Evolutionary conservation across 805 yeast genomes (phyloP).

Genomic region (Candida koratica): DNA sequence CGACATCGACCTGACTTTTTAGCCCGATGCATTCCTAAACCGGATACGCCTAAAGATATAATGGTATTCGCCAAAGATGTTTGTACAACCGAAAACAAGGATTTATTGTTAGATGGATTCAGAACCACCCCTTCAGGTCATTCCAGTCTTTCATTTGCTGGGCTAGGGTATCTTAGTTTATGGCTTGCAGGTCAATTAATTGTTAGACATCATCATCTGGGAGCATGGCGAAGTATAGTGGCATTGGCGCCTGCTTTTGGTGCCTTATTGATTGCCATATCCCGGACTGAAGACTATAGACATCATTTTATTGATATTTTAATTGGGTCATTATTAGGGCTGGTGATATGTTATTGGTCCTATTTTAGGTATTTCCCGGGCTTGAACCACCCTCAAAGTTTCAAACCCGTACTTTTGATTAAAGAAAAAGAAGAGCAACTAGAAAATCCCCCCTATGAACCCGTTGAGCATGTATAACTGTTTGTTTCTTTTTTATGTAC

Average conservation of each 20-base stretch:
- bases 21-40: conserved; percentile 21
- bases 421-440: conserved; percentile 1
- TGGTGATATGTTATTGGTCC: conserved; percentile 26
- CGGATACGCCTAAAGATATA: conserved; percentile 4
- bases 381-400: conserved; percentile 27
- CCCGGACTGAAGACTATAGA: conserved; percentile 47
- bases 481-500: too few relatives aligned
- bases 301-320: conserved; percentile 41
- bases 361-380: conserved; percentile 42
- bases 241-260: conserved; percentile 32
- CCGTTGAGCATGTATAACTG: conserved; percentile 1
- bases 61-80: conserved; percentile 14
- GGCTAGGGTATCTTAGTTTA: conserved; percentile 32
- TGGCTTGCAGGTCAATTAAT: conserved; percentile 31
- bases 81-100: conserved; percentile 16
- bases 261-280: conserved; percentile 31
- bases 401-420: conserved; percentile 31
- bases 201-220: conserved; percentile 42
- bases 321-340: conserved; percentile 38
- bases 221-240: conserved; percentile 29
- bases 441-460: not conserved
- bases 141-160: conserved; percentile 34
- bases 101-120: conserved; percentile 23
- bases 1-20: conserved; percentile 27
- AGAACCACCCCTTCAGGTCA: conserved; percentile 30